Evolutionary conservation across 257 asterid species (phyloP).

Genomic region (Fraxinus anomala): DNA sequence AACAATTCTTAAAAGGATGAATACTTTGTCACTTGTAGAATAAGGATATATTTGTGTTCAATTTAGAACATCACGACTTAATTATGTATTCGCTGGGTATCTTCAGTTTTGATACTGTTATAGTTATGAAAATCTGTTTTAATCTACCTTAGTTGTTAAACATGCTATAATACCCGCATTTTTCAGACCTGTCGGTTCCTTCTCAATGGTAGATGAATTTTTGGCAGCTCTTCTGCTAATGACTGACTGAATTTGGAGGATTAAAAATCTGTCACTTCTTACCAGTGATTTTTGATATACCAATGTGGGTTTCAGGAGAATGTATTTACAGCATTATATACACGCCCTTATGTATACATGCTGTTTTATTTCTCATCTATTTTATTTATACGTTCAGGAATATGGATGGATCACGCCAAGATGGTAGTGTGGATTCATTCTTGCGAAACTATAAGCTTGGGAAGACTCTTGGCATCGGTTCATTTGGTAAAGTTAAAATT

Average conservation of each 20-base stretch:
- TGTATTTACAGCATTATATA: background rate
- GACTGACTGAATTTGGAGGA: slow-evolving; percentile 12
- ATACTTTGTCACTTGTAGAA: slow-evolving; percentile 1
- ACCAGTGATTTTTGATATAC: background rate
- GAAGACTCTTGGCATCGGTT: slow-evolving; percentile 56
- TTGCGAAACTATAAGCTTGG: slow-evolving; percentile 55
- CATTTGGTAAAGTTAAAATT: slow-evolving; percentile 55
- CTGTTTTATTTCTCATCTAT: slow-evolving; percentile 13
- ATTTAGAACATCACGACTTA: slow-evolving; percentile 5
- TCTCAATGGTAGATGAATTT: background rate
- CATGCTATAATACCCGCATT: background rate
- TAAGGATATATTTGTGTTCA: slow-evolving; percentile 17
- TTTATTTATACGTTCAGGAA: slow-evolving; percentile 34
- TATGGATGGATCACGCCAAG: slow-evolving; percentile 76
- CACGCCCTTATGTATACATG: background rate
- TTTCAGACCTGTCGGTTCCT: background rate
- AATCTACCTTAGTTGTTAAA: background rate
- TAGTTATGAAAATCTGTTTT: background rate
- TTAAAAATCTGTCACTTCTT: slow-evolving; percentile 6
- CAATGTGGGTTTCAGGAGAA: background rate
- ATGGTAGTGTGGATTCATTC: slow-evolving; percentile 42
- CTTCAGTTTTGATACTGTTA: background rate
- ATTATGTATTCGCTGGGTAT: background rate
- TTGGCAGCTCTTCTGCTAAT: background rate
- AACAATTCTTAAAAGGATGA: slow-evolving; percentile 9